Percentiles rank a stretch among this genome's conserved stretches.
Evolutionary conservation across 768 basidiomycete genomes (phyloP).

Genomic region (Xerocomellus dryophilus): DNA sequence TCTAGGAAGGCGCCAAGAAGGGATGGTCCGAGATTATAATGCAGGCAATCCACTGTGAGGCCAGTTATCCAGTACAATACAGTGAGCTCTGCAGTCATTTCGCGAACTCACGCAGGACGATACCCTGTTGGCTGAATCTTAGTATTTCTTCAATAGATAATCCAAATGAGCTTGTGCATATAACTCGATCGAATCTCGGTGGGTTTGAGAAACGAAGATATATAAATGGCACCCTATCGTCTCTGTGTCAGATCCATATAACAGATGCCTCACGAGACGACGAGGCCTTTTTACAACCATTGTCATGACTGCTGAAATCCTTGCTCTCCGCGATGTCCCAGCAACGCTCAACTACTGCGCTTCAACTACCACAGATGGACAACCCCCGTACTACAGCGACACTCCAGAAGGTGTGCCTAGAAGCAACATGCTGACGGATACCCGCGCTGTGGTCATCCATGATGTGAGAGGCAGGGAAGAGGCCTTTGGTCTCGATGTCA

Average conservation of each 20-base stretch:
- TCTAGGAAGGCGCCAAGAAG: too few relatives aligned
- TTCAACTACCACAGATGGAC: not conserved
- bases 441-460: not conserved
- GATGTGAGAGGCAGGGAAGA: not conserved
- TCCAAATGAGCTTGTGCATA: not conserved
- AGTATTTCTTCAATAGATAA: too few relatives aligned
- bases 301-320: not conserved
- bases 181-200: not conserved
- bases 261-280: too few relatives aligned
- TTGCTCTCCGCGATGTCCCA: not conserved
- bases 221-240: too few relatives aligned
- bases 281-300: not conserved
- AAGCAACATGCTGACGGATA: not conserved
- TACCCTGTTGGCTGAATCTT: too few relatives aligned
- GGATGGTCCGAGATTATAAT: too few relatives aligned
- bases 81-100: not conserved
- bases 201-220: too few relatives aligned
- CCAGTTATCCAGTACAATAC: not conserved
- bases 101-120: not conserved
- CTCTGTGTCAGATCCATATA: too few relatives aligned
- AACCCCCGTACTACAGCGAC: not conserved
- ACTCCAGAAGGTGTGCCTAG: not conserved
- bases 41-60: not conserved
- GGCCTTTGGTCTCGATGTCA: not conserved
- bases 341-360: not conserved